Conservation (phyloP, 2,329 filamentous ascomycete genomes). For the Ceratocystis destructans region DNA sequence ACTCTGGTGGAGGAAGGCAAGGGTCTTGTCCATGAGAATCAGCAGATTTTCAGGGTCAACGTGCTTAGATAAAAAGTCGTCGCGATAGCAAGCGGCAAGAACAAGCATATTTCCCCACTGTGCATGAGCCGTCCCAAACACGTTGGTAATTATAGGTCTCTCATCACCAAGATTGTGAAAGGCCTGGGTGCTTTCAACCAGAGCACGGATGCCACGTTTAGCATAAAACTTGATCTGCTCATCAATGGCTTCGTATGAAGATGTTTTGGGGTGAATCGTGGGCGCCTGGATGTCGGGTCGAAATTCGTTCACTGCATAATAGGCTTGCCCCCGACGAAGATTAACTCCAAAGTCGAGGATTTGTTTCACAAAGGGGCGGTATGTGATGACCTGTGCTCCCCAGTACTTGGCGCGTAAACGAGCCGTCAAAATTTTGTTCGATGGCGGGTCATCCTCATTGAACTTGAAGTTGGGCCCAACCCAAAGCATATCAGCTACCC, state of each 20-base stretch:
- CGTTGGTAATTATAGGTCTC: conserved; percentile 79
- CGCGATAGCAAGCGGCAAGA: conserved; percentile 66
- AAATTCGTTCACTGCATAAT: conserved; percentile 26
- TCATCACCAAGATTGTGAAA: conserved; percentile 53
- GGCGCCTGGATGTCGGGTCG: conserved; percentile 29
- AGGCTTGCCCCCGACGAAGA: conserved; percentile 27
- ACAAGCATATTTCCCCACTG: conserved; percentile 96
- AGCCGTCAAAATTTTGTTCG: conserved; percentile 64
- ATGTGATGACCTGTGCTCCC: conserved; percentile 79
- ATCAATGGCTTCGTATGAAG: conserved; percentile 30
- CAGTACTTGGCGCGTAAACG: conserved; percentile 88
- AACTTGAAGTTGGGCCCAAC: conserved; percentile 41
- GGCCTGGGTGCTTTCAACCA: conserved; percentile 72
- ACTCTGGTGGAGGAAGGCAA: conserved; percentile 58
- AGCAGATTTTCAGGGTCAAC: conserved; percentile 44
- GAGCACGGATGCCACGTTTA: conserved; percentile 51
- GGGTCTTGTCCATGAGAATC: conserved; percentile 56
- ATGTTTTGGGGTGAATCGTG: conserved; percentile 27
- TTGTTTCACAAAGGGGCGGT: conserved; percentile 56
- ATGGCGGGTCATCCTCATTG: conserved; percentile 54
- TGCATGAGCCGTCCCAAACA: conserved; percentile 88
- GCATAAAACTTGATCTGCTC: conserved; percentile 41
- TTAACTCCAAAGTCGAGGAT: conserved; percentile 38
- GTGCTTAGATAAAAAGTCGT: conserved; percentile 44
- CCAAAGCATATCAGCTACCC: conserved; percentile 29